Evolutionary conservation across 208 protist species (phyloP).

Genomic region (Acanthamoeba pearcei): DNA sequence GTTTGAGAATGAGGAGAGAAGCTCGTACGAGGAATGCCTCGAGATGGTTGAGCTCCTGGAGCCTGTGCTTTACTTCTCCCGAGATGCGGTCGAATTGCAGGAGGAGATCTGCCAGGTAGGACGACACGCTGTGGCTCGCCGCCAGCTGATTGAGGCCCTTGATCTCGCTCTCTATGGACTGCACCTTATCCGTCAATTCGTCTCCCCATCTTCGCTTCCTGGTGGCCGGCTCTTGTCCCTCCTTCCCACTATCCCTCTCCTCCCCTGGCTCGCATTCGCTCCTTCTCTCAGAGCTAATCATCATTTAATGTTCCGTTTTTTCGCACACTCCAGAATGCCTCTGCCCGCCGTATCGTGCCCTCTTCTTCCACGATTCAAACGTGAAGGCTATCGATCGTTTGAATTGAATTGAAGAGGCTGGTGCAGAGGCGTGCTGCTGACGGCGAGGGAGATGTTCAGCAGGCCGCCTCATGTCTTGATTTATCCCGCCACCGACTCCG

Average conservation of each 20-base stretch:
- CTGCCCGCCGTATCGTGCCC: not conserved
- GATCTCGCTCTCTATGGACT: slow-evolving; percentile 28
- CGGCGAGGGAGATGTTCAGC: no score
- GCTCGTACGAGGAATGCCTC: slow-evolving; percentile 26
- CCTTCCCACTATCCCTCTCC: not conserved
- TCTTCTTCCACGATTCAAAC: no score
- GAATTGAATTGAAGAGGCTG: no score
- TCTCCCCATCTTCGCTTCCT: slow-evolving; percentile 44
- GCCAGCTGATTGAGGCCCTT: slow-evolving; percentile 17
- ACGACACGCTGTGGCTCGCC: slow-evolving; percentile 8
- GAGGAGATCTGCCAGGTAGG: slow-evolving; percentile 29
- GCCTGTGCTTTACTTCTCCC: not conserved
- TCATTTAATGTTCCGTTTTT: not conserved
- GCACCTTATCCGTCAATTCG: slow-evolving; percentile 58
- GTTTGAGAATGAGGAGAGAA: not conserved
- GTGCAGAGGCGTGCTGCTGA: no score
- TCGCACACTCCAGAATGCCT: no score
- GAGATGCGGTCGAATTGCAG: slow-evolving; percentile 26
- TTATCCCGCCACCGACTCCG: no score
- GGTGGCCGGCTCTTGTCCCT: slow-evolving; percentile 56
- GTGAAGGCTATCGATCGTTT: no score
- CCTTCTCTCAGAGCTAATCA: not conserved
- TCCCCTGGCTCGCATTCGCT: not conserved
- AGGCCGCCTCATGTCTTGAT: no score
- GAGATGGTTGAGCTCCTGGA: slow-evolving; percentile 24